phyloP scores from a whole-genome alignment of 352 stramenopile species.

The Globisporangium middletonii region DNA sequence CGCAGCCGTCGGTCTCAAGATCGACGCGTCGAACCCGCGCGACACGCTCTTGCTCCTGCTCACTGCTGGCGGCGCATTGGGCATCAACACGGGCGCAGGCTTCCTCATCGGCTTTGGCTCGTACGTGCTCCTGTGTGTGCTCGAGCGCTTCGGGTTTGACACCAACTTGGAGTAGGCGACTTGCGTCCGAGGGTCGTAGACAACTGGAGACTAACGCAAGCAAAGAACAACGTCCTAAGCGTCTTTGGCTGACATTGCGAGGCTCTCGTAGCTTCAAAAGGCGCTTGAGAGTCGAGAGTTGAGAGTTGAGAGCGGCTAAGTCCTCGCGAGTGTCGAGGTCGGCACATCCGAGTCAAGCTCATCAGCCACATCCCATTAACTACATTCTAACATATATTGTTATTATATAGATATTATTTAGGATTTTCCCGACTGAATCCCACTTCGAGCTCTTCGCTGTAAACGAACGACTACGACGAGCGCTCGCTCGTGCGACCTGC shows the following conservation, averaged over 20 bases:
- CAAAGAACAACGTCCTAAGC: no score
- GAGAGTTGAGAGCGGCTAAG: no score
- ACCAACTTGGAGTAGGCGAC: neutral
- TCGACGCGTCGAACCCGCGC: conserved; percentile 34
- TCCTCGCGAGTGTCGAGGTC: no score
- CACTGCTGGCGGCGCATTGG: conserved; percentile 33
- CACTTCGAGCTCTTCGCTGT: conserved; percentile 10
- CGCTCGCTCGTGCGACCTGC: neutral
- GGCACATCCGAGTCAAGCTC: no score
- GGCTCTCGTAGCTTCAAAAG: no score
- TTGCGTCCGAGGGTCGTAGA: neutral
- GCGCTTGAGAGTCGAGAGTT: no score
- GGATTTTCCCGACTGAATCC: neutral
- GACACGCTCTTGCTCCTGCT: conserved; percentile 33
- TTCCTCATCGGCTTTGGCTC: conserved; percentile 42
- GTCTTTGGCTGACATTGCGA: no score
- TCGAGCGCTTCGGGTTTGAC: conserved; percentile 16
- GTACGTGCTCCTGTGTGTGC: conserved; percentile 23
- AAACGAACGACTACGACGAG: conserved; percentile 10
- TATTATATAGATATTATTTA: neutral
- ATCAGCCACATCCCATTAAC: no score
- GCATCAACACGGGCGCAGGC: conserved; percentile 49
- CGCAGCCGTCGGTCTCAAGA: conserved; percentile 39
- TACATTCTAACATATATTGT: neutral
- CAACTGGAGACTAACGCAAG: no score